phyloP scores from a whole-genome alignment of 345 rosid species.

The Ceriops zippeliana region DNA sequence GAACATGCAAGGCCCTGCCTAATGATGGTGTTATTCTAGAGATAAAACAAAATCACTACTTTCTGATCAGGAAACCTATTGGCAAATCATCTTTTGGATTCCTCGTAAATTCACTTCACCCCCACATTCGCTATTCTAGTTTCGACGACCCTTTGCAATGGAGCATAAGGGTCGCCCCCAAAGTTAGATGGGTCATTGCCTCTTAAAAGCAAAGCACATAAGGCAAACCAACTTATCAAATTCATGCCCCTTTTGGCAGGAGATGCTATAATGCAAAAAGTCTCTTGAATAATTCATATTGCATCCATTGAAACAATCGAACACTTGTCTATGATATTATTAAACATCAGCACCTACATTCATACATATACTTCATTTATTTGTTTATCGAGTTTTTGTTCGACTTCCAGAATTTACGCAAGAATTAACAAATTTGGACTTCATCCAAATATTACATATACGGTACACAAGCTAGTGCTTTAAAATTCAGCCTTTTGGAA shows the following conservation, averaged over 20 bases:
- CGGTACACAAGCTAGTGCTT: slow-evolving; percentile 28
- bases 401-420: slow-evolving; percentile 44
- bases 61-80: slow-evolving; percentile 28
- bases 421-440: slow-evolving; percentile 35
- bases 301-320: too few relatives aligned
- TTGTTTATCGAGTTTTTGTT: slow-evolving; percentile 14
- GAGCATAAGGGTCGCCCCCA: slow-evolving; percentile 1
- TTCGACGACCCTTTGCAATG: slow-evolving; percentile 13
- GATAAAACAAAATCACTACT: slow-evolving; percentile 26
- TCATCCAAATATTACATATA: slow-evolving; percentile 15
- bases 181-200: background rate
- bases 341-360: background rate
- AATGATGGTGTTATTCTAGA: slow-evolving; percentile 42
- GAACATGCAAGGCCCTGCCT: slow-evolving; percentile 21
- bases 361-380: background rate
- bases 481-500: slow-evolving; percentile 27
- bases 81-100: slow-evolving; percentile 7
- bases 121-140: slow-evolving; percentile 14
- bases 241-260: background rate
- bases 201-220: background rate
- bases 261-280: background rate
- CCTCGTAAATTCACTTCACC: slow-evolving; percentile 12
- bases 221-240: background rate
- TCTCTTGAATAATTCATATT: background rate
- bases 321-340: background rate